Evolutionary conservation across 345 rosid genomes (phyloP).

Genomic region (Rhodamnia argentea): DNA sequence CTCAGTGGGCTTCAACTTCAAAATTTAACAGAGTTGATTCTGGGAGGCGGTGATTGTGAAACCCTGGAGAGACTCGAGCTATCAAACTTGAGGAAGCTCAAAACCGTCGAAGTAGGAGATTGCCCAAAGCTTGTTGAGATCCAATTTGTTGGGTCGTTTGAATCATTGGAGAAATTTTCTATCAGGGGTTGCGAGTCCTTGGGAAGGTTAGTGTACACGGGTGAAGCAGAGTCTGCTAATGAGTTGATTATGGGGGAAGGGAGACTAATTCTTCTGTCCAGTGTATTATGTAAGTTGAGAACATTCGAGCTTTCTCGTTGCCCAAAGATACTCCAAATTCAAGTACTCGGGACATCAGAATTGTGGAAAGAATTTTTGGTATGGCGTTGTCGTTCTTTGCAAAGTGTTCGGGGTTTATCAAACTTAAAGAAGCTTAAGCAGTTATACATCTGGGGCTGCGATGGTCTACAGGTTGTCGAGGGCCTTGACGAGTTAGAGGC

Average conservation of each 20-base stretch:
- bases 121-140: not conserved
- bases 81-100: not conserved
- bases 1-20: too few species aligned
- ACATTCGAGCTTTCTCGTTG: fast-evolving
- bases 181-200: fast-evolving
- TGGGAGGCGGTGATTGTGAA: fast-evolving
- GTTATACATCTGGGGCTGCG: fast-evolving
- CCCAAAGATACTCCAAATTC: not conserved
- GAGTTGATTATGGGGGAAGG: not conserved
- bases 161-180: fast-evolving
- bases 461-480: not conserved
- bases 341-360: not conserved
- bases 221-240: not conserved
- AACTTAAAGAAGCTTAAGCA: not conserved
- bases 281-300: not conserved
- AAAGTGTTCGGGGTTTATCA: not conserved
- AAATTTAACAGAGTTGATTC: fast-evolving
- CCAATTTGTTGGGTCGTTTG: not conserved
- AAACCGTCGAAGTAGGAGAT: fast-evolving
- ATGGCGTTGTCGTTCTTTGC: not conserved
- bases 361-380: not conserved
- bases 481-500: not conserved
- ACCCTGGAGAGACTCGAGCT: not conserved
- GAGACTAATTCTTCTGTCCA: not conserved
- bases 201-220: not conserved